A percentile compares a stretch with the other conserved stretches of the same genome.
These are phyloP conservation scores for Hydrangea macrophylla DNA, from an alignment of 148 eudicot species.

Conservation along the genomic window DNA sequence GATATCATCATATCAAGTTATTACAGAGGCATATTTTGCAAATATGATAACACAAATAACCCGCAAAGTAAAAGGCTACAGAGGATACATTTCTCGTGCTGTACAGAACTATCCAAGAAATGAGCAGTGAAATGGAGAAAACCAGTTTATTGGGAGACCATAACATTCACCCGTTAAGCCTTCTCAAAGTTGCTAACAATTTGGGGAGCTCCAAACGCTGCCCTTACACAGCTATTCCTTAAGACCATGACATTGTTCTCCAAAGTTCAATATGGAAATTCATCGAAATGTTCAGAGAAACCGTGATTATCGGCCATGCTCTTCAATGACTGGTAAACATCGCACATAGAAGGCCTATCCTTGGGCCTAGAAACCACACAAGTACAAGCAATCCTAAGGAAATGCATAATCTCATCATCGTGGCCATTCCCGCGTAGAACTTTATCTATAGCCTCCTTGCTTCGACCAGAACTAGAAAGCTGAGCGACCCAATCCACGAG, in stretches of 20 bases:
- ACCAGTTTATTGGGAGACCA: background rate
- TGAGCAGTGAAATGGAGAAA: no score
- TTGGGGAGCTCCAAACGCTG: background rate
- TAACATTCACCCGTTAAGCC: background rate
- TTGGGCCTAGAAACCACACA: slow-evolving; percentile 68
- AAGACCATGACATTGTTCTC: slow-evolving; percentile 33
- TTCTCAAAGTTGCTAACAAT: no score
- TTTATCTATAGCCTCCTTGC: slow-evolving; percentile 62
- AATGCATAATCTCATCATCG: slow-evolving; percentile 61
- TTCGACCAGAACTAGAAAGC: slow-evolving; percentile 42
- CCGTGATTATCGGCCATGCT: slow-evolving; percentile 52
- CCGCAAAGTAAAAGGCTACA: background rate
- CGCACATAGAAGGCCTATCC: slow-evolving; percentile 66
- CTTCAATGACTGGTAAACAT: slow-evolving; percentile 50
- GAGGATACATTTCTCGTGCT: background rate
- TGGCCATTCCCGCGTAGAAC: slow-evolving; percentile 47
- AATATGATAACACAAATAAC: background rate
- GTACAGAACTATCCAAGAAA: background rate
- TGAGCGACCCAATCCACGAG: slow-evolving; percentile 72
- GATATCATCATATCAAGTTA: background rate
- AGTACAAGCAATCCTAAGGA: slow-evolving; percentile 57
- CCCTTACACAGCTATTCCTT: background rate
- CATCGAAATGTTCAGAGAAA: slow-evolving; percentile 49
- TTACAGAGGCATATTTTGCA: background rate
- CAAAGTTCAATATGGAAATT: slow-evolving; percentile 64